These are phyloP conservation scores for Anisodus tanguticus DNA, from an alignment of 257 asterid genomes.

Conservation along the genomic window DNA sequence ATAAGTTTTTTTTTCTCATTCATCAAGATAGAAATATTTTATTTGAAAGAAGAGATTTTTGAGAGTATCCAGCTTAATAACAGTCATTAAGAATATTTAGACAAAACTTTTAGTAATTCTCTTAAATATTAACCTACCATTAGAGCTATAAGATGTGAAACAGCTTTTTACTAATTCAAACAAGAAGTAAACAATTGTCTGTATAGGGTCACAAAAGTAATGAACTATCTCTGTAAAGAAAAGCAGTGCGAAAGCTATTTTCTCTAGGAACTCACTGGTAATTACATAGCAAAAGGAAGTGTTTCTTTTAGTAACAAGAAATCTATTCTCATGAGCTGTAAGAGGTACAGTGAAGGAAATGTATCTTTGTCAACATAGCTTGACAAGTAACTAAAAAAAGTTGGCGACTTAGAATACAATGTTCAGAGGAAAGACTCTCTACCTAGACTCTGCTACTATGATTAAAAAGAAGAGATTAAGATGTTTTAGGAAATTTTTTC, in stretches of 20 bases:
- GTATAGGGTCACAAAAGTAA: background rate
- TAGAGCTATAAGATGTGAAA: background rate
- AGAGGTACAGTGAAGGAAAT: background rate
- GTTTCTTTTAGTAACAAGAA: background rate
- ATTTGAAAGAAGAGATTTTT: background rate
- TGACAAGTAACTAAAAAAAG: background rate
- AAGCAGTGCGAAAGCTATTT: background rate
- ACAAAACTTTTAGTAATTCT: background rate
- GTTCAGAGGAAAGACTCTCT: background rate
- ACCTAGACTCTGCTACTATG: background rate
- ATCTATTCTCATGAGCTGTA: conserved; percentile 6
- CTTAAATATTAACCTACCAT: background rate
- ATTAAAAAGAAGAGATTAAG: background rate
- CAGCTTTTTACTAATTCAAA: background rate
- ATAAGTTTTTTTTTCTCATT: background rate
- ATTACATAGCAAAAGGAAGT: background rate
- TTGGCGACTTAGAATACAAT: background rate
- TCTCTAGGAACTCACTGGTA: background rate
- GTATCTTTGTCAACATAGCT: background rate
- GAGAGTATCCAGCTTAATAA: background rate
- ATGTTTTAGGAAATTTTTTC: background rate
- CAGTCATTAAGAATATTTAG: background rate
- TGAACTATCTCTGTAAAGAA: conserved; percentile 4
- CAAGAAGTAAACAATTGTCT: conserved; percentile 1
- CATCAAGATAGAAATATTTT: background rate